Conservation (phyloP, 345 rosid species). For the Lenwebbia sp. region DNA sequence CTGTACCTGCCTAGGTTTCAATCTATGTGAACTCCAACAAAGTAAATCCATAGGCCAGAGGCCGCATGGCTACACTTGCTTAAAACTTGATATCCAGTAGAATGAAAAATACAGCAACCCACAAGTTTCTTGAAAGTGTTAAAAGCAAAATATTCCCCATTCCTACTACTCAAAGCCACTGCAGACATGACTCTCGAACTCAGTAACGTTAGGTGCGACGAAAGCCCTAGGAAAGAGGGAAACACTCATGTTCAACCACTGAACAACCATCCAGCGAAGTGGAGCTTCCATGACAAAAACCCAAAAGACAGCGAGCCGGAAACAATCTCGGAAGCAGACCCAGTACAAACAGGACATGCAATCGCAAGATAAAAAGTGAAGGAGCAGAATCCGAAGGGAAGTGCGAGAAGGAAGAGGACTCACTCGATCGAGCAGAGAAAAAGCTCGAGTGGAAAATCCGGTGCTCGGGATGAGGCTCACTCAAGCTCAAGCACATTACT, state of each 20-base stretch:
- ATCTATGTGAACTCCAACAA: background rate
- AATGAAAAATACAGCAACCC: background rate
- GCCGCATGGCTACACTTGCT: background rate
- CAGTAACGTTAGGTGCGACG: background rate
- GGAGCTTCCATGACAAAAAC: background rate
- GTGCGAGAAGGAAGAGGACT: background rate
- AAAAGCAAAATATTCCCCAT: background rate
- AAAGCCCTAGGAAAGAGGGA: background rate
- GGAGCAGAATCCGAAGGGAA: background rate
- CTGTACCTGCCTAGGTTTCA: background rate
- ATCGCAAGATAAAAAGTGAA: background rate
- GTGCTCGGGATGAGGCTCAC: background rate
- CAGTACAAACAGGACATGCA: background rate
- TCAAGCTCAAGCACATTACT: background rate
- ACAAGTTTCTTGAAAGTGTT: background rate
- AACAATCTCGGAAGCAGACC: background rate
- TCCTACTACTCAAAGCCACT: background rate
- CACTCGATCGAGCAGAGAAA: background rate
- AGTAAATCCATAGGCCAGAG: background rate
- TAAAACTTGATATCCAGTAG: background rate
- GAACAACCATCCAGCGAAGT: background rate
- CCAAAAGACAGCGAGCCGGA: background rate
- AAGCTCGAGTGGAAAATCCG: background rate
- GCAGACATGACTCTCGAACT: background rate
- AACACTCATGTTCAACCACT: background rate